These are phyloP conservation scores for Barnettozyma sp. DNA, from an alignment of 805 yeast genomes.

Conservation along the genomic window DNA sequence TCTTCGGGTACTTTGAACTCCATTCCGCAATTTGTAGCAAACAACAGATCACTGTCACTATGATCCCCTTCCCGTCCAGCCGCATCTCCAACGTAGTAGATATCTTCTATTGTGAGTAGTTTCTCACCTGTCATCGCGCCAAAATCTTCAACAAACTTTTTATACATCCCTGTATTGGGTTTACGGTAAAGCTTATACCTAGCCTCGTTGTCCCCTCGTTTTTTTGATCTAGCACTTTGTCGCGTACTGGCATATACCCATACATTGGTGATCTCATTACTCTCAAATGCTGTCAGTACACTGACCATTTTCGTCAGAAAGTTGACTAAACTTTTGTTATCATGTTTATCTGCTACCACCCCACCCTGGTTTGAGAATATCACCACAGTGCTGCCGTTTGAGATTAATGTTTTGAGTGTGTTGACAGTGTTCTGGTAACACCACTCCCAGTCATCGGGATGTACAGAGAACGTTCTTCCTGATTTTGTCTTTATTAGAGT, in stretches of 20 bases:
- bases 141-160: constrained; percentile 39
- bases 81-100: constrained; percentile 90
- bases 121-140: constrained; percentile 5
- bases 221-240: constrained; percentile 31
- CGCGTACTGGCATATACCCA: constrained; percentile 63
- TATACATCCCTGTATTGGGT: constrained; percentile 78
- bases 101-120: constrained; percentile 30
- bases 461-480: constrained; percentile 49
- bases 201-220: constrained; percentile 9
- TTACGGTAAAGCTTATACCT: constrained; percentile 45
- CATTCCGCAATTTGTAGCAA: constrained; percentile 55
- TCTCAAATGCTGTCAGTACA: constrained; percentile 28
- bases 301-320: constrained; percentile 37
- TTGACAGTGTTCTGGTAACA: constrained; percentile 32
- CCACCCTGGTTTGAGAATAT: constrained; percentile 87
- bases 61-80: constrained; percentile 80
- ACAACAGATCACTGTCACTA: constrained; percentile 68
- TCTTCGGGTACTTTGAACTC: constrained; percentile 69
- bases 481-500: constrained; percentile 66
- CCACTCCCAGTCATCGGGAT: constrained; percentile 72
- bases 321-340: constrained; percentile 28
- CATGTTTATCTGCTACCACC: constrained; percentile 35
- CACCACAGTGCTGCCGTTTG: constrained; percentile 34
- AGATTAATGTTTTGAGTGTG: constrained; percentile 6
- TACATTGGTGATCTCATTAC: constrained; percentile 24